These are phyloP conservation scores for Lasiosphaeria miniovina DNA, from an alignment of 495 filamentous ascomycete species.

Conservation along the genomic window DNA sequence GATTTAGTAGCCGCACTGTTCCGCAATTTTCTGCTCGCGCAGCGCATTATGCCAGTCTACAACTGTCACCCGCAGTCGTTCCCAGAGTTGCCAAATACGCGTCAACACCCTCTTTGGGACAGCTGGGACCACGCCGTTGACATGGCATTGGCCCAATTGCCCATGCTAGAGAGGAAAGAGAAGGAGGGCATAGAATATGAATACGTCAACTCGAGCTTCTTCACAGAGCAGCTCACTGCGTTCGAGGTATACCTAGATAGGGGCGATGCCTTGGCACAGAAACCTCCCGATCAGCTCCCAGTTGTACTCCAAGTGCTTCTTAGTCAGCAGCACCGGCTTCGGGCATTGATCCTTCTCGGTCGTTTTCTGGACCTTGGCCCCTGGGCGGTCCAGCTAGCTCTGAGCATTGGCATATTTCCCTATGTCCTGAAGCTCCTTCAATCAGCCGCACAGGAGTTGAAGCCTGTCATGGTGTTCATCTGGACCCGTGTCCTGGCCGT, in stretches of 20 bases:
- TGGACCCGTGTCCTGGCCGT: conserved; percentile 97
- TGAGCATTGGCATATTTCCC: conserved; percentile 98
- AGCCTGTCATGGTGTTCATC: conserved; percentile 99
- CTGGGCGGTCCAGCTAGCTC: conserved; percentile 93
- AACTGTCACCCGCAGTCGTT: conserved; percentile 90
- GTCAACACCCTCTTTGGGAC: conserved; percentile 91
- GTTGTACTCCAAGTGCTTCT: conserved; percentile 95
- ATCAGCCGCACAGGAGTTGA: conserved; percentile 89
- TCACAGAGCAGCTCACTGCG: conserved; percentile 93
- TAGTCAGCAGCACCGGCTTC: conserved; percentile 90
- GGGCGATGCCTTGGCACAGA: conserved; percentile 74
- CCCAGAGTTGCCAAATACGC: conserved; percentile 84
- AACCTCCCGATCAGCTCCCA: conserved; percentile 87
- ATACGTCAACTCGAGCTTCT: conserved; percentile 93
- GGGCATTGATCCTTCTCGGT: conserved; percentile 87
- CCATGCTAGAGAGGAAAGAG: conserved; percentile 69
- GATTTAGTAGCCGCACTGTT: conserved; percentile 80
- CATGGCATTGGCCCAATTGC: conserved; percentile 88
- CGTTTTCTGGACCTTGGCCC: conserved; percentile 93
- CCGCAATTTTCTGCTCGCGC: conserved; percentile 89
- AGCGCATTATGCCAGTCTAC: conserved; percentile 92
- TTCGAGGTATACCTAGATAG: conserved; percentile 96
- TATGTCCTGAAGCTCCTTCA: conserved; percentile 96
- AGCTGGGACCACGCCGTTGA: conserved; percentile 98
- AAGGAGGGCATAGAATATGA: conserved; percentile 76